phyloP scores from a whole-genome alignment of 257 asterid species.

The Solanum pimpinellifolium region DNA sequence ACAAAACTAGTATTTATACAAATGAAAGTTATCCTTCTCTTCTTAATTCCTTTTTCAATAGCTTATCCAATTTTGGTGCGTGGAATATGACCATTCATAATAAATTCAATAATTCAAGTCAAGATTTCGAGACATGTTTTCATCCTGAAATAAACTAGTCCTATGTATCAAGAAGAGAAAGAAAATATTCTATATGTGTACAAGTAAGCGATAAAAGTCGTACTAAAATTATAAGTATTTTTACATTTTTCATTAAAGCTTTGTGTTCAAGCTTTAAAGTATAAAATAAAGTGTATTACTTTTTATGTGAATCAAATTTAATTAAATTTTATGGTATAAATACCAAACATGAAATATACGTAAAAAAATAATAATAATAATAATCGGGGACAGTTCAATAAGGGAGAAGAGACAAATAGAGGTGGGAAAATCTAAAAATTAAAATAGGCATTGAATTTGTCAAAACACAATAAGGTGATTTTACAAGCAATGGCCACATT shows the following conservation, averaged over 20 bases:
- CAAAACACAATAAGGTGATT: background rate
- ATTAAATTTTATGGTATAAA: background rate
- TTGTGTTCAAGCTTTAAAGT: fast-evolving
- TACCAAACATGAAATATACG: fast-evolving
- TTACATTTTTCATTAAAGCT: background rate
- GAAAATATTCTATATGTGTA: background rate
- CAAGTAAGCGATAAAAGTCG: background rate
- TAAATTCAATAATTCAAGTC: background rate
- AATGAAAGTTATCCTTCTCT: background rate
- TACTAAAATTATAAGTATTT: too few relatives aligned
- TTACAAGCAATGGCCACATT: conserved; percentile 7
- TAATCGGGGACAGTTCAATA: background rate
- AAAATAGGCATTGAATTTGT: background rate
- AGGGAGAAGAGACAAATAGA: conserved; percentile 27
- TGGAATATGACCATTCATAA: background rate
- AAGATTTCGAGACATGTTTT: background rate
- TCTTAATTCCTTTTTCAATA: background rate
- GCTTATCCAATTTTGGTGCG: background rate
- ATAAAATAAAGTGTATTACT: background rate
- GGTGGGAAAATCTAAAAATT: conserved; percentile 11
- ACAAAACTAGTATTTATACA: background rate
- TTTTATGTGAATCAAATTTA: too few relatives aligned
- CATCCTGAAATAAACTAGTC: background rate
- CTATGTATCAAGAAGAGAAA: background rate
- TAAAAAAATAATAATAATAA: background rate